Base-by-base conservation (phyloP, 1,284 basidiomycete species). In the Sporisorium graminicola region DNA sequence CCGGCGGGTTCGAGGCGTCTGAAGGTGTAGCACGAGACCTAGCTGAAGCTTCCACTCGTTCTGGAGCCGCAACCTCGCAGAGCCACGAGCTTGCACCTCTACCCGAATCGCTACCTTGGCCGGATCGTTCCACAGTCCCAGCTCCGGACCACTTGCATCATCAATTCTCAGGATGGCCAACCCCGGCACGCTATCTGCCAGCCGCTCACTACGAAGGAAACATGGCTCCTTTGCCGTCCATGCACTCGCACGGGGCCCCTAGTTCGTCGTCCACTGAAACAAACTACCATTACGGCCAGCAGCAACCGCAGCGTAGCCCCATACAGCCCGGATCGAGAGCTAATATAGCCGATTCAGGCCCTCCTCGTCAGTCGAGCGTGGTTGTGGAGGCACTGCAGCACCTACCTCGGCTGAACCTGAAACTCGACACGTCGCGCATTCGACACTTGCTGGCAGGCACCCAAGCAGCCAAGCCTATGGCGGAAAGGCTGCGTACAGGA, bases 21-120 rank as follows among this genome's bases (percentile, higher is more conserved):
- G 14, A 8, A 43, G n/a, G 14, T 14, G 12, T 10, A 16, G 14
- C 26, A 5, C 54, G 18, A 14, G 42, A 56, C 49, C 10, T 31
- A 5, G 24, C 29, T 13, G 29, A 31, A 22, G 29, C 42, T 46
- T 56, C 40, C 42, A 18, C 16, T 4, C 54, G 24, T 9, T 12
- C 46, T 26, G 18, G 7, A 9, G 29, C 22, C 33, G 33, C 35
- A 10, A 22, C 6, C 13, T 24, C 33, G 22, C 31, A 29, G 5
- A 24, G 18, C 29, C 2, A 26, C 33, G 33, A 50, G 13, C 58
- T 59, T 50, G 24, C 27, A 7, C 58, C 58, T 43, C 37, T 59
- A 10, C 58, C 58, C 2, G 58, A 59, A 14, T 59, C 49, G 10
- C 37, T 59, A 16, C 49, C 37, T 9, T 52, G 35, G 49, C 26